Percentiles rank a stretch among this genome's conserved stretches.
phyloP scores from a whole-genome alignment of 2,329 filamentous ascomycete genomes.

The Xylaria sp. region DNA sequence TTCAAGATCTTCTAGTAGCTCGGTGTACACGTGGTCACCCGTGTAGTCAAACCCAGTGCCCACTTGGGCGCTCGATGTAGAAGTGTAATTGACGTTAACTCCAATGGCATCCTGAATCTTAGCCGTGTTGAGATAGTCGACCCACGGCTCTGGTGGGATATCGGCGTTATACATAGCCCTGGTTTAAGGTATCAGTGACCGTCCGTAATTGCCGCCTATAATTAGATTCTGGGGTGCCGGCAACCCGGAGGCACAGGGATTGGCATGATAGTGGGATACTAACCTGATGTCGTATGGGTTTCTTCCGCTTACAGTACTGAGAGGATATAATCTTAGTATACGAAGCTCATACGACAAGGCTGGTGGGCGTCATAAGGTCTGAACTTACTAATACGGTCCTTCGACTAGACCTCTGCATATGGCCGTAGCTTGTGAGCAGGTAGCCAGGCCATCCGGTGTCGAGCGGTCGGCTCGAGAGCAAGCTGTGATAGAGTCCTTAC shows the following conservation, averaged over 20 bases:
- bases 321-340: conserved; percentile 17
- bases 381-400: conserved; percentile 60
- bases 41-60: conserved; percentile 58
- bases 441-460: conserved; percentile 51
- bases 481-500: conserved; percentile 60
- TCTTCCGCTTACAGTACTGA: conserved; percentile 55
- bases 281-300: conserved; percentile 67
- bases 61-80: conserved; percentile 59
- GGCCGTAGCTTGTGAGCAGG: conserved; percentile 64
- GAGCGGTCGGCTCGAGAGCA: conserved; percentile 60
- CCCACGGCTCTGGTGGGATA: conserved; percentile 70
- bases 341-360: no score
- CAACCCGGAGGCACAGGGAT: background rate
- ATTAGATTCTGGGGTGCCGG: background rate
- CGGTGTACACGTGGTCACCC: conserved; percentile 71
- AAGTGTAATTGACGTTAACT: conserved; percentile 60
- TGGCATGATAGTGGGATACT: background rate
- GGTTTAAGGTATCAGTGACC: background rate
- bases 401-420: conserved; percentile 68
- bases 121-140: conserved; percentile 71
- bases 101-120: conserved; percentile 64
- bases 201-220: background rate
- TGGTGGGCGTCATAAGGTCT: background rate
- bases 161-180: conserved; percentile 63
- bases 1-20: conserved; percentile 68